Base-by-base conservation (phyloP, 768 basidiomycete species). In the Sarcodon sp. region DNA sequence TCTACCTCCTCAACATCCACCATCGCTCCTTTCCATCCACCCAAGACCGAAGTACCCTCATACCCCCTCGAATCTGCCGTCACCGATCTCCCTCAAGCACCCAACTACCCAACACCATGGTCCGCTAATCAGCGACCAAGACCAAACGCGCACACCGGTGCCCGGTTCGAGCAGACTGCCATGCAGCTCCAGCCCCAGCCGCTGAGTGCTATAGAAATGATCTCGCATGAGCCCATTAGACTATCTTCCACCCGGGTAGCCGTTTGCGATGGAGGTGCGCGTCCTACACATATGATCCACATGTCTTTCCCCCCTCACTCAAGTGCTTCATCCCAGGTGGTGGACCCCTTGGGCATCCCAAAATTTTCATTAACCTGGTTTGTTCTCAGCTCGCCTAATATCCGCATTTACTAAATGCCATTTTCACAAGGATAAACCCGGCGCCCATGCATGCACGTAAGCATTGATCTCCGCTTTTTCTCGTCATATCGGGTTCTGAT, bases 331-430 rank as follows among this genome's bases (percentile, higher is more conserved):
- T 27, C 45, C 0, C 61, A 98, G 94, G 94, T 66, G 83, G 81
- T 61, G 96, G 94, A 9, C 78, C 96, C 38, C 75, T 99, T 31
- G 96, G 96, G 18, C 96, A 99, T 62, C 96, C 96, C 5, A 93
- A 91, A 70, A 80, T 98, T 51, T 98, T 77, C 60, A 91, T 99
- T 64, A 98, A 98, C 69, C 64, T 99, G 61, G 92, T 91, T 56
- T 51, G 86, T 68, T 36, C 13, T 37, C 38, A 21, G 11, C 33
- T 38, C 47, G 46, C 49, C 21, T 16, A 12, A 21, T 34, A 48
- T 46, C 13, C 12, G 34, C 34, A 6, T 47, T 36, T 43, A 12
- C 35, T 21, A 16, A 35, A 13, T 7, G 13, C 43, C 46, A 33
- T 50, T 44, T 39, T 27, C 21, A 47, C 37, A 46, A 91, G 88